Percentiles rank a stretch among this genome's conserved stretches.
Evolutionary conservation across 2,329 filamentous ascomycete species (phyloP).

Genomic region (Albophoma yamanashiensis): DNA sequence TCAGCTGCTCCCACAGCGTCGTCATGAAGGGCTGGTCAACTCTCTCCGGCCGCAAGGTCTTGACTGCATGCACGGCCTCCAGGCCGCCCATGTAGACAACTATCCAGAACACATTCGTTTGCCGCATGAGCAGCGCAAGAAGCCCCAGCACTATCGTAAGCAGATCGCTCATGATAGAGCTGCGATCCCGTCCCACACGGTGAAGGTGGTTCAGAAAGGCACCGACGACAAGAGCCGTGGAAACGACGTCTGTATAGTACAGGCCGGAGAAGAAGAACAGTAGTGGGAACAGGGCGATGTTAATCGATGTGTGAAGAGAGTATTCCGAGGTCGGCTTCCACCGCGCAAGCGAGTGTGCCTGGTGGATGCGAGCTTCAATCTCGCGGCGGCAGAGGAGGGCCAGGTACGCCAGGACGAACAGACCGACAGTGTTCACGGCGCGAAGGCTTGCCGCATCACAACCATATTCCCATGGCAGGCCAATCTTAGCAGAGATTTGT

Average conservation of each 20-base stretch:
- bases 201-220: conserved; percentile 50
- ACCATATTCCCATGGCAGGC: conserved; percentile 6
- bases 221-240: conserved; percentile 62
- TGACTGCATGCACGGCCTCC: conserved; percentile 42
- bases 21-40: conserved; percentile 18
- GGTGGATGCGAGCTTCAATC: conserved; percentile 32
- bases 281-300: conserved; percentile 76
- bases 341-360: conserved; percentile 9
- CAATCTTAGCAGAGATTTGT: conserved; percentile 7
- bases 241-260: conserved; percentile 90
- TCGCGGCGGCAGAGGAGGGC: conserved; percentile 41
- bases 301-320: conserved; percentile 55
- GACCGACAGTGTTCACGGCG: conserved; percentile 32
- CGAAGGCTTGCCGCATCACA: conserved; percentile 29
- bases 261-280: conserved; percentile 93
- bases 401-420: conserved; percentile 29
- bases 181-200: conserved; percentile 24
- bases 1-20: conserved; percentile 22
- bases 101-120: conserved; percentile 97
- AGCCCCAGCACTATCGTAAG: conserved; percentile 46
- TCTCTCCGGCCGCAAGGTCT: conserved; percentile 24
- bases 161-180: conserved; percentile 28
- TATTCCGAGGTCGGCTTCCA: conserved; percentile 23
- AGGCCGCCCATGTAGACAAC: conserved; percentile 62
- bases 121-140: conserved; percentile 63